phyloP scores from a whole-genome alignment of 108 stramenopile genomes.

The Chaetoceros muelleri region DNA sequence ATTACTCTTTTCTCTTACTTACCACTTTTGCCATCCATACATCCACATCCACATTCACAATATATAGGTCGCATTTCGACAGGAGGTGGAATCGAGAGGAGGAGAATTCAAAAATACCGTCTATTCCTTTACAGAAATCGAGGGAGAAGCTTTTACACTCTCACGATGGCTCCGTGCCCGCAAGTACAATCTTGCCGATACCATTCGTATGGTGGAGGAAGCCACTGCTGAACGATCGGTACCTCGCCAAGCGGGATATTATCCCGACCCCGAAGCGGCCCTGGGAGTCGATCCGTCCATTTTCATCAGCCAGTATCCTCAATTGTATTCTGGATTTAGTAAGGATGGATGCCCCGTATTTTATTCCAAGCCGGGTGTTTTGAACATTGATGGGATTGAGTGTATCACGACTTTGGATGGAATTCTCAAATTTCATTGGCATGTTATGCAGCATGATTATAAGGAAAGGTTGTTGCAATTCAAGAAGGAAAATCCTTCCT shows the following conservation, averaged over 20 bases:
- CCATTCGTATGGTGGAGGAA: conserved; percentile 74
- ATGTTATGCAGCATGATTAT: conserved; percentile 77
- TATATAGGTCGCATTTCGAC: conserved; percentile 38
- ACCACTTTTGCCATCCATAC: neutral
- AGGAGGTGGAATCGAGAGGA: conserved; percentile 29
- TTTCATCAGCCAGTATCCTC: conserved; percentile 71
- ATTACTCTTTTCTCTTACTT: neutral
- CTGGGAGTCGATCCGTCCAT: conserved; percentile 54
- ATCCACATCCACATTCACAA: too few species aligned
- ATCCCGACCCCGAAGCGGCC: conserved; percentile 51
- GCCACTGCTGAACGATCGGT: conserved; percentile 51
- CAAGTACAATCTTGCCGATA: conserved; percentile 37
- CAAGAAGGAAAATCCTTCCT: conserved; percentile 55
- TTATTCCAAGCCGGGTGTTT: conserved; percentile 72
- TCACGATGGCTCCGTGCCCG: conserved; percentile 52
- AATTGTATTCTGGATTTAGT: conserved; percentile 59
- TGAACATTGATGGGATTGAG: conserved; percentile 68
- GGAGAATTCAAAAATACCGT: conserved; percentile 36
- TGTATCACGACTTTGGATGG: conserved; percentile 74
- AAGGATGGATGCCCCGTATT: conserved; percentile 72
- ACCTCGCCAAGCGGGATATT: conserved; percentile 52
- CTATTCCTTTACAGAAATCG: conserved; percentile 36
- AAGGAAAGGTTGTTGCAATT: conserved; percentile 35
- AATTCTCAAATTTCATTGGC: conserved; percentile 78
- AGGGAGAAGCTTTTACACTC: conserved; percentile 39